Evolutionary conservation across 2,329 filamentous ascomycete genomes (phyloP), one percentile per base, ranked within the genome.

Genomic region (Cordyceps sp.): DNA sequence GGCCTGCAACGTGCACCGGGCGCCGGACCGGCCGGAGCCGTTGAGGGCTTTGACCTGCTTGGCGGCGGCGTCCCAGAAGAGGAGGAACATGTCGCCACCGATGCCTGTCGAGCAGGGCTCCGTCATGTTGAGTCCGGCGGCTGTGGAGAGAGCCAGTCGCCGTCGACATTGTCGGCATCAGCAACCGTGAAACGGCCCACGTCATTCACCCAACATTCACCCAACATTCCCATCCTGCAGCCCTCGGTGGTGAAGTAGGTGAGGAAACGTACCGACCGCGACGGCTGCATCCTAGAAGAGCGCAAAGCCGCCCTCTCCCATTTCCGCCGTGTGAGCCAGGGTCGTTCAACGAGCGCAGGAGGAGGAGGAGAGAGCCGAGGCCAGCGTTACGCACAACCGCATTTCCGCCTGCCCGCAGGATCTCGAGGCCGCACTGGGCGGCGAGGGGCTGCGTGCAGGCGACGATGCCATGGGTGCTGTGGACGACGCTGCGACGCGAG

Each of bases 81-180:
- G 71, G 53, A 86, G 86, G 59, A 96, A 98, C 75, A 93, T 85
- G 57, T 98, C 90, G 39, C 90, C 90, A 35, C 90, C 90, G 37
- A 98, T 94, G 26, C 90, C 90, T 1, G 90, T 96, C 6, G 81
- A 90, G 36, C 76, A 75, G 7, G 90, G 90, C 50, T 98, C 90
- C 1, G 88, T 93, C 49, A 96, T 71, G 56, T 94, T 96, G 35
- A 98, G 64, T 5, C 76, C 85, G 21, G 90, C 90, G 28, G 90
- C 88, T 83, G 36, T 10, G n/a, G n/a, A n/a, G n/a, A n/a, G n/a
- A n/a, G 14, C 9, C 14, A 4, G 6, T 15, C 17, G 27, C 17
- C 16, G 9, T 18, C 12, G 10, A 17, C 19, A 29, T n/a, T 29
- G 15, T 16, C 22, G 16, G 8, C 10, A 17, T 17, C 26, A 28